Conservation (phyloP, 148 eudicot genomes). For the Rhododendron mucronatum region DNA sequence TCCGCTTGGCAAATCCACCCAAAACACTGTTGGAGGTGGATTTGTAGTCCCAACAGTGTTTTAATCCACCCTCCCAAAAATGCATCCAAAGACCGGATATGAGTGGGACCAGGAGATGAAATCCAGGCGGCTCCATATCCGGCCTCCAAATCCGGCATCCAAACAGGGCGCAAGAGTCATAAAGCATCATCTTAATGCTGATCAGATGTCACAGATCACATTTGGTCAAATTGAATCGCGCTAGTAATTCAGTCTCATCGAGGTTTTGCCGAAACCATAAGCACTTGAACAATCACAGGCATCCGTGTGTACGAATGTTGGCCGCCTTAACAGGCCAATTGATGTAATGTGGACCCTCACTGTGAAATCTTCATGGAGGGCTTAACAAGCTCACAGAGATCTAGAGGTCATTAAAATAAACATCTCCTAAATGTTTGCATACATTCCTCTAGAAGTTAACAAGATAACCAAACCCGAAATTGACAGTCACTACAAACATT, state of each 20-base stretch:
- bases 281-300: not conserved
- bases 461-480: not conserved
- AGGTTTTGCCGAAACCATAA: not conserved
- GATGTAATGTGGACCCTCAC: not conserved
- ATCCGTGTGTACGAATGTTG: not conserved
- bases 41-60: too few relatives aligned
- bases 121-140: too few relatives aligned
- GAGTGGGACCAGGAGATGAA: too few relatives aligned
- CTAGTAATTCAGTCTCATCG: not conserved
- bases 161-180: not conserved
- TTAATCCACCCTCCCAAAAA: too few relatives aligned
- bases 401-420: not conserved
- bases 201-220: not conserved
- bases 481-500: not conserved
- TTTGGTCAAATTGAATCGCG: not conserved
- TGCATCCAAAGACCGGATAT: too few relatives aligned
- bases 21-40: too few relatives aligned
- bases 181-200: not conserved
- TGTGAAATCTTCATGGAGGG: not conserved
- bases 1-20: too few relatives aligned
- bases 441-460: not conserved
- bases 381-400: not conserved
- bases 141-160: too few relatives aligned
- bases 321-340: not conserved
- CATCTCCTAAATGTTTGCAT: not conserved